phyloP scores from a whole-genome alignment of 768 basidiomycete genomes.

The Xerocomellus chrysenteron region DNA sequence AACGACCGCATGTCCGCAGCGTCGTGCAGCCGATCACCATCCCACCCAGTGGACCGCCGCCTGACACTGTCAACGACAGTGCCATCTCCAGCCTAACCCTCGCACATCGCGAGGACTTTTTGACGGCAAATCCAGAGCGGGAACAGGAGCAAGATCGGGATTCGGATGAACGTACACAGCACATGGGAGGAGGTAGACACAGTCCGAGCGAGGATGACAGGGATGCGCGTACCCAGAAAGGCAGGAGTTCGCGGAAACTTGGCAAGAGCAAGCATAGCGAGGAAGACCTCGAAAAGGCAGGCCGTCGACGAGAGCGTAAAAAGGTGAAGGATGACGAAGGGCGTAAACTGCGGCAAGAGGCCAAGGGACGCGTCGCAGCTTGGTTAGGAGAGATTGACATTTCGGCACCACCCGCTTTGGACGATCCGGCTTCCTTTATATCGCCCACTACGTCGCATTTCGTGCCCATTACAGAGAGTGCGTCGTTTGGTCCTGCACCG shows the following conservation, averaged over 20 bases:
- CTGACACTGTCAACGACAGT: conserved; percentile 39
- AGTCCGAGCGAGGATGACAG: conserved; percentile 33
- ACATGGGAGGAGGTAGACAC: conserved; percentile 22
- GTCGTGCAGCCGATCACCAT: conserved; percentile 41
- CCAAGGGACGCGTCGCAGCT: conserved; percentile 72
- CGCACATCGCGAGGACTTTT: conserved; percentile 28
- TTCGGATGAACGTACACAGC: conserved; percentile 34
- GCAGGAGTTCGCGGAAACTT: conserved; percentile 19
- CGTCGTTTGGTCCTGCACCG: conserved; percentile 18
- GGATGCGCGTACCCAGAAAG: conserved; percentile 31
- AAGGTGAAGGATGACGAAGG: conserved; percentile 38
- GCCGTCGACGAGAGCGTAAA: conserved; percentile 27
- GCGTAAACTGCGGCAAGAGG: conserved; percentile 41
- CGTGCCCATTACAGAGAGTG: conserved; percentile 24
- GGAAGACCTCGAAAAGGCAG: conserved; percentile 27
- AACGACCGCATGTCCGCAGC: conserved; percentile 36
- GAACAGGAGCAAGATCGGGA: conserved; percentile 32
- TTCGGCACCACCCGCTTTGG: conserved; percentile 47
- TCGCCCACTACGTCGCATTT: conserved; percentile 32
- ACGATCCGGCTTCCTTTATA: conserved; percentile 36
- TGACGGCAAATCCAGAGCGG: conserved; percentile 13
- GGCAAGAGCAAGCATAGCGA: conserved; percentile 28
- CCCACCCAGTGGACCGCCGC: conserved; percentile 29
- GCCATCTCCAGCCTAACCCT: conserved; percentile 50
- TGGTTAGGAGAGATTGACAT: conserved; percentile 73